Conservation (phyloP, 2,329 filamentous ascomycete species). For the Aspergillus pseudotamarii region DNA sequence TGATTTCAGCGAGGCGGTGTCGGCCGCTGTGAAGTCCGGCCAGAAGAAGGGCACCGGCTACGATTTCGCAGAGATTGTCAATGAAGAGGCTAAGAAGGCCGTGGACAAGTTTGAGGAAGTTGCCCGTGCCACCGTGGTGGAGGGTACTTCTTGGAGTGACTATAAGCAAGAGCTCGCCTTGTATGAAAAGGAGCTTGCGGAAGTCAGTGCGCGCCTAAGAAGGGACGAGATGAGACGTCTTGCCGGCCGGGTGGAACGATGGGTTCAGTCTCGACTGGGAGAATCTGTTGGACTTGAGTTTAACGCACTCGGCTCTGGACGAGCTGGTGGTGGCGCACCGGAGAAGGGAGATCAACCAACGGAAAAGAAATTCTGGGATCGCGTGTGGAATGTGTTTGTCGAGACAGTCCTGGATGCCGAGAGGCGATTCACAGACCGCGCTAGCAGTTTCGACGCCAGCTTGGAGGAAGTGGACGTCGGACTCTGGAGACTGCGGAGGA, state of each 20-base stretch:
- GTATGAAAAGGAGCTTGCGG: conserved; percentile 88
- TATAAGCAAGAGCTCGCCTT: conserved; percentile 78
- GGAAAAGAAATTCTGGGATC: conserved; percentile 93
- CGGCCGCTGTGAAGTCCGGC: conserved; percentile 81
- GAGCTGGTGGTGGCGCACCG: conserved; percentile 78
- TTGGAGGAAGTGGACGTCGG: conserved; percentile 89
- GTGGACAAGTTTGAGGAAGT: conserved; percentile 75
- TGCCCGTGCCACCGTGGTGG: conserved; percentile 72
- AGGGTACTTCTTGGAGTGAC: conserved; percentile 83
- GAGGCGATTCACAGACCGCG: conserved; percentile 79
- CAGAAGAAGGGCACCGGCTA: conserved; percentile 90
- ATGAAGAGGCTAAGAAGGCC: conserved; percentile 75
- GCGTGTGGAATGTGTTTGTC: conserved; percentile 86
- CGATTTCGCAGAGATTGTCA: conserved; percentile 94
- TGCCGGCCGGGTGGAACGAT: conserved; percentile 87
- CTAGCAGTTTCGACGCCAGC: conserved; percentile 90
- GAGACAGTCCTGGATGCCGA: conserved; percentile 84
- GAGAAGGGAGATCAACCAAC: conserved; percentile 73
- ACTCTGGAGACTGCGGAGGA: conserved; percentile 86
- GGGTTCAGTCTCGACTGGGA: conserved; percentile 83
- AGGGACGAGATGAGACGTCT: conserved; percentile 96
- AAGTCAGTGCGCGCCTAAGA: conserved; percentile 79
- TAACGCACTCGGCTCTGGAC: conserved; percentile 89
- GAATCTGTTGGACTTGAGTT: conserved; percentile 92
- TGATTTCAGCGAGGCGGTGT: conserved; percentile 84